Base-by-base conservation (phyloP, 805 yeast species). In the Diddensiella transvaalensis region DNA sequence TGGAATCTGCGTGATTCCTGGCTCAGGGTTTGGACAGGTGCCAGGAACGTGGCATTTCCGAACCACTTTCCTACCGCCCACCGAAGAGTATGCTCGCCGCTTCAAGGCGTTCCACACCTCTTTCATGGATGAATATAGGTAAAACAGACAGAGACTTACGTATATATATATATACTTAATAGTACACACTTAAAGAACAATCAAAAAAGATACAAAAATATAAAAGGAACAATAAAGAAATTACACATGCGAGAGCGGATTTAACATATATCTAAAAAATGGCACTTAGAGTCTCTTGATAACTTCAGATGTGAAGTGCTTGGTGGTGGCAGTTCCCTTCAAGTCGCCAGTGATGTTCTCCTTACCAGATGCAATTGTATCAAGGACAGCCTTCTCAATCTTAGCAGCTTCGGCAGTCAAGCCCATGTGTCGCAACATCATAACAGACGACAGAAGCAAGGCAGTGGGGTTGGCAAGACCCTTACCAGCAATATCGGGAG, bases 381-480 rank as follows among this genome's bases (percentile, higher is more conserved):
- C 68, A 57, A 80, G 67, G 49, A 90, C 96, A 51, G 99, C 98
- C 59, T 69, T 72, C 77, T 91, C 95, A 65, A 93, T 88, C 70
- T 74, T 78, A 69, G 80, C 84, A 60, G 97, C 98, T 65, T 84
- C 79, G 26, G 76, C 73, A 70, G 78, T 77, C 71, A 93, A 80
- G 46, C 87, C 83, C 98, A 93, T 91, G 79, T 93, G 99, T 77
- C 95, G 86, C 79, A 93, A 84, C 98, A 93, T 91, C 97, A 93
- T 93, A 67, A 90, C 88, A 40, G 98, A 91, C 44, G 96, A 88
- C 68, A 93, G 79, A 69, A 93, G 78, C 67, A 93, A 74, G 49
- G 99, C 99, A 53, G 99, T 93, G 75, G 99, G 99, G 82, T 93
- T 93, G 57, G 99, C 99, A 69, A 87, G 81, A 68, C 96, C 95